Evolutionary conservation across 306 rosid genomes (phyloP).

Genomic region (Inga leiocalycina): DNA sequence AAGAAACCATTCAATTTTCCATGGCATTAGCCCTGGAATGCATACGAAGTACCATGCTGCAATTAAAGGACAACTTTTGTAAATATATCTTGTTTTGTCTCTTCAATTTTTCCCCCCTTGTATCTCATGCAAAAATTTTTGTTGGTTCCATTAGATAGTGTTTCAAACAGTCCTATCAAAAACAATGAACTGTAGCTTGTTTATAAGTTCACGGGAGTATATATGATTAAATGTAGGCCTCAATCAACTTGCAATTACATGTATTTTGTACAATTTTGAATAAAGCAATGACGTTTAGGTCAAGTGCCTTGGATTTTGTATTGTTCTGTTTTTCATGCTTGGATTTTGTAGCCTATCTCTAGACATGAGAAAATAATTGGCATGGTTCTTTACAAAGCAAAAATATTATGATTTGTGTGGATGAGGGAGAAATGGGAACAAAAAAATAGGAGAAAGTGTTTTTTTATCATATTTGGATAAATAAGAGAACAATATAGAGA

Average conservation of each 20-base stretch:
- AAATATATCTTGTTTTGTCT: constrained; percentile 28
- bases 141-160: constrained; percentile 37
- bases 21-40: constrained; percentile 72
- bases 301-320: background rate
- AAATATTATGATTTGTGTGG: background rate
- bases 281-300: background rate
- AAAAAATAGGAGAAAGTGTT: background rate
- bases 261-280: constrained; percentile 10
- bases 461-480: no score
- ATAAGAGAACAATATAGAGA: no score
- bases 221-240: constrained; percentile 25
- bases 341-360: background rate
- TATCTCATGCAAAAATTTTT: constrained; percentile 25
- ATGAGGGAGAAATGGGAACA: background rate
- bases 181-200: constrained; percentile 12
- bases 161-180: constrained; percentile 8
- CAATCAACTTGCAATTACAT: constrained; percentile 1
- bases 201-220: constrained; percentile 19
- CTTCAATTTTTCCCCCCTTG: background rate
- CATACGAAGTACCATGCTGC: constrained; percentile 56
- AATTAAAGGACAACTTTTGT: constrained; percentile 42
- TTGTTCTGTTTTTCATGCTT: background rate
- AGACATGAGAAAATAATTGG: background rate
- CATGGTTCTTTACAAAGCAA: background rate
- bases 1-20: constrained; percentile 83